Base-by-base conservation (phyloP, 108 stramenopile species). In the Cyclotella choctawhatcheeana region DNA sequence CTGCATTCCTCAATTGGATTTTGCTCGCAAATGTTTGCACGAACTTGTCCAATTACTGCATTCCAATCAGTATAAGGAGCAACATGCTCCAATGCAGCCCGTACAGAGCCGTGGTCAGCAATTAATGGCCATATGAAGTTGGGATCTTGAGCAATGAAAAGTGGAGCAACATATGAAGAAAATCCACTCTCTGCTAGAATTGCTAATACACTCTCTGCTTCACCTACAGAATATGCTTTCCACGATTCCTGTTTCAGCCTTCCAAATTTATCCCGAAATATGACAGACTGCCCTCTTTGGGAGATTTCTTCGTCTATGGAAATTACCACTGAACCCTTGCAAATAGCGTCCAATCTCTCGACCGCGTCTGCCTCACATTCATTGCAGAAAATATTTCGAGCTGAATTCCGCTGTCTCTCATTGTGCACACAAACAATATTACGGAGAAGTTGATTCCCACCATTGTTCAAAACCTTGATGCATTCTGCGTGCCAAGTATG, bases 141-240 rank as follows among this genome's bases (percentile, higher is more conserved):
- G 0, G 65, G 65, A 22, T 67, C 65, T 33, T 67, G 65, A 4
- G 65, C 65, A 58, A 67, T 35, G 31, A 67, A 67, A 29, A 67
- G 13, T 21, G 65, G 65, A 30, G 65, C 58, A 22, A 61, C 60
- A 43, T 61, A 61, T 5, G 33, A n/a, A 37, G 33, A 37, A 24
- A 61, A 25, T 5, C 35, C 40, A 8, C 60, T 61, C 25, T 31
- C 59, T 29, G 55, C 65, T 34, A 67, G 10, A 22, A 27, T 0
- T 58, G 65, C 65, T 13, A 67, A 55, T 22, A 35, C 65, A 12
- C 37, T 10, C 12, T 40, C 37, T 6, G 37, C 37, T 40, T 40
- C 37, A 10, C 37, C 37, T 10, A 40, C 37, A 12, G 8, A 40
- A 12, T 40, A 40, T 6, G 6, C 6, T 12, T 40, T 40, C 37